phyloP scores from a whole-genome alignment of 2,329 filamentous ascomycete species.

The Pleomassaria siparia region DNA sequence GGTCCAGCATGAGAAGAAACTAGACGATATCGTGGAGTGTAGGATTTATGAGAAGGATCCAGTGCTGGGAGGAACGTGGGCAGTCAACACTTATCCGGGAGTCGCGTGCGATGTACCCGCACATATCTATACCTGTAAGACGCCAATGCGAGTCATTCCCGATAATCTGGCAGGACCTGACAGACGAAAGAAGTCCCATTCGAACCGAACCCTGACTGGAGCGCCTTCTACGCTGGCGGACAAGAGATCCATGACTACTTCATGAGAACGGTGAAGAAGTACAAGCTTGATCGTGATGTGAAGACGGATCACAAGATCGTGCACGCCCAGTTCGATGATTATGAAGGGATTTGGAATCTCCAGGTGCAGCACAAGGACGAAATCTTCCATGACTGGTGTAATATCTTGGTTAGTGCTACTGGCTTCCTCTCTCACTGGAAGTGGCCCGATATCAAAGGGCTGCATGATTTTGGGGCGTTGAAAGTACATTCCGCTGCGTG shows the following conservation, averaged over 20 bases:
- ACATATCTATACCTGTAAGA: slow-evolving; percentile 33
- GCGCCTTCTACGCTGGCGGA: slow-evolving; percentile 40
- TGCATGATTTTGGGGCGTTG: slow-evolving; percentile 9
- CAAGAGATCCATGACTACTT: slow-evolving; percentile 46
- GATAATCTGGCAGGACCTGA: not conserved
- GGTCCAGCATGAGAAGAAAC: slow-evolving; percentile 40
- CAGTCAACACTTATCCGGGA: slow-evolving; percentile 45
- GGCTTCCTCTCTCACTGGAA: slow-evolving; percentile 28
- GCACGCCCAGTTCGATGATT: slow-evolving; percentile 37
- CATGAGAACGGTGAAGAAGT: slow-evolving; percentile 40
- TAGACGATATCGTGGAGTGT: slow-evolving; percentile 34
- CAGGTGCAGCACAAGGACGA: slow-evolving; percentile 28
- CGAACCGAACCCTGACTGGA: slow-evolving; percentile 46
- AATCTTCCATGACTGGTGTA: slow-evolving; percentile 26
- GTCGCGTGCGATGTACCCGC: slow-evolving; percentile 35
- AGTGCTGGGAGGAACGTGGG: slow-evolving; percentile 42
- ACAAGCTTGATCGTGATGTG: slow-evolving; percentile 38
- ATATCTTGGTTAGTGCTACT: slow-evolving; percentile 35
- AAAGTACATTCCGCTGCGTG: slow-evolving; percentile 8
- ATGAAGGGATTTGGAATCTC: slow-evolving; percentile 40
- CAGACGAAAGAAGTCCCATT: slow-evolving; percentile 31
- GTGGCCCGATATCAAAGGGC: slow-evolving; percentile 19
- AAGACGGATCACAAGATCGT: slow-evolving; percentile 36
- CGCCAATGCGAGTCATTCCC: slow-evolving; percentile 10
- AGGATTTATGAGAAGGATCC: slow-evolving; percentile 43